Evolutionary conservation across 129 eudicot genomes (phyloP), one percentile per base, ranked within the genome.

Genomic region (Chrysanthemum makinoi): DNA sequence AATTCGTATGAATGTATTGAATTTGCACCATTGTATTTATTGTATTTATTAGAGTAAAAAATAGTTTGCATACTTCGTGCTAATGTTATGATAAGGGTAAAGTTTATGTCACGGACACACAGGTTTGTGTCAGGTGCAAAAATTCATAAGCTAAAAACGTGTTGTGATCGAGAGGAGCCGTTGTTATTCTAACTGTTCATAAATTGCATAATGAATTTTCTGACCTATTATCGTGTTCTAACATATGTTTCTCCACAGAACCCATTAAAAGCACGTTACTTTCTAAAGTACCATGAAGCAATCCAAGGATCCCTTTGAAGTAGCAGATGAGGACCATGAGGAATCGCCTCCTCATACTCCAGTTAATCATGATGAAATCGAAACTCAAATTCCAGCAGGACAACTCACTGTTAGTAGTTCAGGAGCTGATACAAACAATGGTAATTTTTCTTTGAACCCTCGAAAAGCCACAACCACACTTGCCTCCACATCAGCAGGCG

Each of bases 301-400:
- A 63, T 63, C 68, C 15, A 63, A 63, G 52, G 68, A 63, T 63
- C 68, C 68, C 43, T 63, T 63, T 63, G 50, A 63, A 35, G 68
- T 63, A 39, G 18, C 68, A n/a, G 68, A 48, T 15, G 68, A 63
- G 15, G 68, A 63, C 64, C 91, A 86, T 30, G 92, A 87, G 47
- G 89, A 86, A 33, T 83, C 96, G 10, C 95, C 95, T 3, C 98
- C 90, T 20, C 87, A 85, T 54, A 85, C 92, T 56, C 96, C 98
- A 9, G 69, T 49, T 62, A 76, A 61, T 62, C 83, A 77, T 10
- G 86, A 87, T 44, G 89, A 83, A 51, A 75, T 63, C 6, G 90
- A 82, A 76, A 30, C 81, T 12, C 91, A 85, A 74, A 62, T 76
- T 39, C 71, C 70, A 65, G 75, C 76, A 51, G 66, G 67, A 26